Percentiles rank a stretch among this genome's conserved stretches.
Conservation (phyloP, 495 filamentous ascomycete species). For the Gamarada debralockiae region DNA sequence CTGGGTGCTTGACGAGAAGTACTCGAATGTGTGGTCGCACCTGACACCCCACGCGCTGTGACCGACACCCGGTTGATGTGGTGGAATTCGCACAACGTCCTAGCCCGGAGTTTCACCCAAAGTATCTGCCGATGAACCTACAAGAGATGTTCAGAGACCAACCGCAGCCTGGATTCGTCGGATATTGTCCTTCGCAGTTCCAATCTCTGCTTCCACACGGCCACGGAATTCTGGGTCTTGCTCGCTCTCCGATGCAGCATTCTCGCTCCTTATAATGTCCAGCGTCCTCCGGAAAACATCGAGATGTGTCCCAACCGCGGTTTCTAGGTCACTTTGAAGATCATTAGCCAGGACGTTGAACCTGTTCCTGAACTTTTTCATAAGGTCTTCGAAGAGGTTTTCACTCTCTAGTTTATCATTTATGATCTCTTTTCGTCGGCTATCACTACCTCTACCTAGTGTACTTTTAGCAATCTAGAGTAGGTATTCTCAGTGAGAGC, state of each 20-base stretch:
- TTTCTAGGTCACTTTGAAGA: slow-evolving; percentile 23
- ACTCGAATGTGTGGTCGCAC: no score
- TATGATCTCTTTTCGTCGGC: slow-evolving; percentile 30
- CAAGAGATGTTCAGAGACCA: no score
- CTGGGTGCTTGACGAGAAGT: no score
- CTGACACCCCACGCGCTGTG: no score
- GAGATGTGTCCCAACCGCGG: slow-evolving; percentile 19
- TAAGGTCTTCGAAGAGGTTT: slow-evolving; percentile 23
- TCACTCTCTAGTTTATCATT: slow-evolving; percentile 13
- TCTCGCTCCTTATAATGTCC: slow-evolving; percentile 30
- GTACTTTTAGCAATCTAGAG: slow-evolving; percentile 8
- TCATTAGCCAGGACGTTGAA: slow-evolving; percentile 19
- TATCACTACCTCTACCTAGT: slow-evolving; percentile 29
- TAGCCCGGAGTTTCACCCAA: no score
- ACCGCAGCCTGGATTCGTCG: slow-evolving; percentile 3
- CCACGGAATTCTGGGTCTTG: slow-evolving; percentile 28
- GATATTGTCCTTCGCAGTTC: slow-evolving; percentile 7
- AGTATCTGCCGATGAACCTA: no score
- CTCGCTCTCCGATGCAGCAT: slow-evolving; percentile 31
- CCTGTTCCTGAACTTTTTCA: slow-evolving; percentile 15
- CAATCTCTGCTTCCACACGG: slow-evolving; percentile 22
- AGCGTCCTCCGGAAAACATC: slow-evolving; percentile 24
- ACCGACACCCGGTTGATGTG: no score
- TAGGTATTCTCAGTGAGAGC: neutral
- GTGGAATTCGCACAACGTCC: no score